These are phyloP conservation scores for Lentinula lateritia DNA, from an alignment of 768 basidiomycete species.

Conservation along the genomic window DNA sequence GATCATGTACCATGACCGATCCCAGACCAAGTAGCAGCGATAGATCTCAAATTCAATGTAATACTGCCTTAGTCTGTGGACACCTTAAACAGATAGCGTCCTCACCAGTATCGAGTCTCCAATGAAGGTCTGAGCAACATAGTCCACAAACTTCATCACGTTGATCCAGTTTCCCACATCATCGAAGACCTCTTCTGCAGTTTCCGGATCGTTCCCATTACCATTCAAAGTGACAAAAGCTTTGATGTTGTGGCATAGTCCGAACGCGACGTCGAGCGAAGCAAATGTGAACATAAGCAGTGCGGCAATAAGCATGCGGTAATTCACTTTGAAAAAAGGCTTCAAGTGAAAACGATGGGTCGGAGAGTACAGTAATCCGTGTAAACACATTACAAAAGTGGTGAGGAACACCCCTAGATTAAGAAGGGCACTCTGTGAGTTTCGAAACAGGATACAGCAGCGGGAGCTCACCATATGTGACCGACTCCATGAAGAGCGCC, in stretches of 20 bases:
- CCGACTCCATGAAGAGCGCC: slow-evolving; percentile 33
- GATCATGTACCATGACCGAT: slow-evolving; percentile 24
- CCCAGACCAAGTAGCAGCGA: slow-evolving; percentile 33
- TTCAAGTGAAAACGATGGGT: slow-evolving; percentile 23
- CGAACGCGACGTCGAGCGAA: slow-evolving; percentile 34
- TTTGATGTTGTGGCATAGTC: slow-evolving; percentile 34
- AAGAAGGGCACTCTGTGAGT: background rate
- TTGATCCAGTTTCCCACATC: slow-evolving; percentile 33
- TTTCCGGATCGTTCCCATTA: slow-evolving; percentile 6
- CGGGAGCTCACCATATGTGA: slow-evolving; percentile 27
- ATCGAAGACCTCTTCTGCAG: slow-evolving; percentile 25
- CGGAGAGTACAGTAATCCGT: slow-evolving; percentile 20
- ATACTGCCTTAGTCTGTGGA: no score
- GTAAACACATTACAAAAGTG: slow-evolving; percentile 28
- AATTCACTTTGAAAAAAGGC: slow-evolving; percentile 16
- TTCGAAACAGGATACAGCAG: background rate
- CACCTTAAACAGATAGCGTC: background rate
- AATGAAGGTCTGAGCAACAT: slow-evolving; percentile 35
- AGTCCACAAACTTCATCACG: slow-evolving; percentile 35
- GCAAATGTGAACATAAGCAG: slow-evolving; percentile 34
- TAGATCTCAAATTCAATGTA: slow-evolving; percentile 21
- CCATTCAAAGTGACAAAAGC: slow-evolving; percentile 29
- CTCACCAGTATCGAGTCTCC: slow-evolving; percentile 38
- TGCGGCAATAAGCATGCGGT: slow-evolving; percentile 30
- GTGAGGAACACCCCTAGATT: slow-evolving; percentile 28